Evolutionary conservation across 2,329 filamentous ascomycete genomes (phyloP), one percentile per base, ranked within the genome.

Genomic region (Cladorrhinum sp.): DNA sequence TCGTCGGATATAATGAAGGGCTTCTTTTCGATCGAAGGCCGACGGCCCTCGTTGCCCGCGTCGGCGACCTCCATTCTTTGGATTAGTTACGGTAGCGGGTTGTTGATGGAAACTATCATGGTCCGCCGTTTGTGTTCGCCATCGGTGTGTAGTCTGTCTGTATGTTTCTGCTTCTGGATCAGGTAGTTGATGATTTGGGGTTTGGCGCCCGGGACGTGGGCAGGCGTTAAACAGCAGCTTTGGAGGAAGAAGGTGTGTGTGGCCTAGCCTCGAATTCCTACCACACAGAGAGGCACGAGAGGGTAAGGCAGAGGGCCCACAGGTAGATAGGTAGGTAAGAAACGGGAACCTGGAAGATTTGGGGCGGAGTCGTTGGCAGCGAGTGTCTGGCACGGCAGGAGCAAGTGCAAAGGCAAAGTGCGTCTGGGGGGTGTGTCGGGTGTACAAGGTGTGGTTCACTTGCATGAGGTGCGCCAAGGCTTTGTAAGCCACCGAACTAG

Each of bases 1-100:
- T 54, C 51, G 57, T 65, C 66, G 58, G 69, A 67, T 63, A 72
- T 57, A 48, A 66, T 62, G 60, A 72, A 60, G 57, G 73, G 70
- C 55, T 63, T 65, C 65, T 76, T 76, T 62, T 75, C 73, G 57
- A 72, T 74, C 4, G 73, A 75, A 12, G 68, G 64, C 57, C 70
- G 71, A 42, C 66, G 62, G 50, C 54, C 56, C 21, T 66, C 62
- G 20, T 58, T 56, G 53, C 46, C 63, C 33, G 56, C 61, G 54
- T 66, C 65, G 61, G 57, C 54, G 58, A 61, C 59, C 20, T 64
- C 63, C 68, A 71, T 72, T 52, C 24, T 58, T 53, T 39, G 52
- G 46, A 23, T 56, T 42, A 46, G 58, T 63, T 55, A 65, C 58
- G 60, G 52, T 55, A 63, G 51, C 59, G 36, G 60, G 23, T 57